Evolutionary conservation across 1,284 basidiomycete species (phyloP).

Genomic region (Golubevia pallescens): DNA sequence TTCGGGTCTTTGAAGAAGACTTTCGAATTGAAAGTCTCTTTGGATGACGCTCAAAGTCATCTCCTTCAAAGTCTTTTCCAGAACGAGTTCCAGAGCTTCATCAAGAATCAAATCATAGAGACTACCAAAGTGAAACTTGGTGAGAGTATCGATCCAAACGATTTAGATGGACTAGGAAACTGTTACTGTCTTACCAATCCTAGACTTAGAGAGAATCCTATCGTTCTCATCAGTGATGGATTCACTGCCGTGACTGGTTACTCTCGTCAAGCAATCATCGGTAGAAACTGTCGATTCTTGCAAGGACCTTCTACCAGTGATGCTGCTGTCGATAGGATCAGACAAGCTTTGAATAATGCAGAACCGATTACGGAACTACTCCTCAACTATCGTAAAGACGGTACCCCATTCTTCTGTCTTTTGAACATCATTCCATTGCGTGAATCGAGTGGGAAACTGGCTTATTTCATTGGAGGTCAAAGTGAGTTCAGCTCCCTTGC

Average conservation of each 20-base stretch:
- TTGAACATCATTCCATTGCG: constrained; percentile 48
- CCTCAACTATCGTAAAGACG: constrained; percentile 43
- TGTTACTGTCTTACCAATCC: constrained; percentile 27
- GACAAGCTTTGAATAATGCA: constrained; percentile 24
- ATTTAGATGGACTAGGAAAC: constrained; percentile 17
- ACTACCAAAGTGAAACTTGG: constrained; percentile 20
- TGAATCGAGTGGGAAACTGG: constrained; percentile 24
- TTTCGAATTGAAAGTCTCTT: constrained; percentile 8
- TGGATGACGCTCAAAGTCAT: constrained; percentile 11
- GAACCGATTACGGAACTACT: constrained; percentile 32
- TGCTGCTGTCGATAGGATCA: constrained; percentile 21
- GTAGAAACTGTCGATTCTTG: constrained; percentile 39
- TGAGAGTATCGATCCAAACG: constrained; percentile 9
- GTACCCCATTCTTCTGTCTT: constrained; percentile 41
- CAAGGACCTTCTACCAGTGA: constrained; percentile 35
- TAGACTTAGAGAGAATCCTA: constrained; percentile 20
- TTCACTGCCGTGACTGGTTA: constrained; percentile 24
- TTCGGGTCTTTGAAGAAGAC: constrained; percentile 6
- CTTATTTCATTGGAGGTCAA: constrained; percentile 38
- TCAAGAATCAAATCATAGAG: constrained; percentile 18
- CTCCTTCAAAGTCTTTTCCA: constrained; percentile 17
- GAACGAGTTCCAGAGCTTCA: constrained; percentile 22
- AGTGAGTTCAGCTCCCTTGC: neutral
- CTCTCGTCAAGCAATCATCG: constrained; percentile 12
- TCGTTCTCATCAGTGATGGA: constrained; percentile 17